A percentile compares a stretch with the other conserved stretches of the same genome.
Conservation (phyloP, 1,284 basidiomycete species). For the Pseudozyma hubeiensis region DNA sequence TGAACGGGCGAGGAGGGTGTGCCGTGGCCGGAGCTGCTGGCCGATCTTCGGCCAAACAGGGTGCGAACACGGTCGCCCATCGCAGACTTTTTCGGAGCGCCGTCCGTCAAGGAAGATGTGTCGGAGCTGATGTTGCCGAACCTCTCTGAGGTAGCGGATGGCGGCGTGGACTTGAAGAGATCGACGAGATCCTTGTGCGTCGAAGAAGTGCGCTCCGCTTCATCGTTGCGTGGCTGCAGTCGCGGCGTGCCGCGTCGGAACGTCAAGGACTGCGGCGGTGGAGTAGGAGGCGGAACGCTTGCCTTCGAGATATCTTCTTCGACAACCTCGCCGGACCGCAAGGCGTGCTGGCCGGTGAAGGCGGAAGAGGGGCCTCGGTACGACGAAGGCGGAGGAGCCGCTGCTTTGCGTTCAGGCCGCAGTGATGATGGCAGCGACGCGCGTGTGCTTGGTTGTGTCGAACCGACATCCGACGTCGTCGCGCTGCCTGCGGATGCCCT, state of each 20-base stretch:
- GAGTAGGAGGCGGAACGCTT: background rate
- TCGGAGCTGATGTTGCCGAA: slow-evolving; percentile 25
- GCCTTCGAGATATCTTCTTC: slow-evolving; percentile 18
- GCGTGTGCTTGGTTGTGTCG: slow-evolving; percentile 34
- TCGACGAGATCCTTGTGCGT: slow-evolving; percentile 47
- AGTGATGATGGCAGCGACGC: slow-evolving; percentile 29
- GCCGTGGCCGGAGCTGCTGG: slow-evolving; percentile 33
- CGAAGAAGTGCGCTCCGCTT: slow-evolving; percentile 20
- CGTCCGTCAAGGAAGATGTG: slow-evolving; percentile 15
- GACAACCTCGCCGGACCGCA: slow-evolving; percentile 17
- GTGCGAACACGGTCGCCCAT: slow-evolving; percentile 46
- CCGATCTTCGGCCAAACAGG: slow-evolving; percentile 50
- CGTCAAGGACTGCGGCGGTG: slow-evolving; percentile 1
- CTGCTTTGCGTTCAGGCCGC: slow-evolving; percentile 33
- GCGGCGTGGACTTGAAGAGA: slow-evolving; percentile 55
- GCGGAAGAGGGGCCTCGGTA: slow-evolving; percentile 44
- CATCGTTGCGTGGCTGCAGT: slow-evolving; percentile 44
- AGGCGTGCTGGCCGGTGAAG: slow-evolving; percentile 16
- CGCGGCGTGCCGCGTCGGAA: slow-evolving; percentile 21
- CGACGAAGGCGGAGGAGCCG: slow-evolving; percentile 44
- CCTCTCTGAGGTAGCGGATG: slow-evolving; percentile 28
- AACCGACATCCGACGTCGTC: slow-evolving; percentile 10
- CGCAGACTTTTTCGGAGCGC: slow-evolving; percentile 29
- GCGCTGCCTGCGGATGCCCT: slow-evolving; percentile 13
- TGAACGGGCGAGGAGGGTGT: slow-evolving; percentile 25